Base-by-base conservation (phyloP, 2,329 filamentous ascomycete genomes). In the Fonsecaea nubica region DNA sequence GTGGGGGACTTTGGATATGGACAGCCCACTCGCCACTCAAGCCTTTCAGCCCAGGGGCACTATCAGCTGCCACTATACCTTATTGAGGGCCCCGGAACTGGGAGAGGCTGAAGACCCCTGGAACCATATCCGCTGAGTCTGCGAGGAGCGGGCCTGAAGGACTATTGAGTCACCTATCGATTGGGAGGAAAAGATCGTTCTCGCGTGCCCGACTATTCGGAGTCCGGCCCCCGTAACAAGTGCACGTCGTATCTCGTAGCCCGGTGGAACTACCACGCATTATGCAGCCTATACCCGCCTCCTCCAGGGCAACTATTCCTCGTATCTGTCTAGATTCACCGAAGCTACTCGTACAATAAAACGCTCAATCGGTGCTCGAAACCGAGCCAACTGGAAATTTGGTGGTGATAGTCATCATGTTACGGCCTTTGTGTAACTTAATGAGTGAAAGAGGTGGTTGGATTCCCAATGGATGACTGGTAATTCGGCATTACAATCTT, bases 171-270 rank as follows among this genome's bases (percentile, higher is more conserved):
- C 18, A 7, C 18, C 57, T 60, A 60, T 61, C 58, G 58, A 62
- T 56, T 62, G 59, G 52, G 48, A 38, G 35, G 32, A 58, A 52
- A 40, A 36, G 25, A 55, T 52, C 52, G 35, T 56, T 58, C 63
- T 65, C 66, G 63, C 60, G 66, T 68, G 59, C 60, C 56, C 50
- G 21, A 54, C 45, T 35, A 45, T 68, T 66, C 66, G 66, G 66
- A 68, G 66, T 68, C 66, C 66, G 66, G 66, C 55, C 33, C 48
- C 62, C 59, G 59, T 55, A 7, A 42, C 30, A 64, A 57, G 54
- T 36, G 40, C 21, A 50, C 36, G 45, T 64, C 65, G 65, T 68
- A 68, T 68, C 57, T 68, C 66, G 66, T 68, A 48, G 40, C 45
- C 58, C 35, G 53, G 63, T 56, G 63, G 40, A 32, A 60, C 57